A percentile compares a stretch with the other conserved stretches of the same genome.
Conservation (phyloP, 2,329 filamentous ascomycete species). For the Calonectria hongkongensis region DNA sequence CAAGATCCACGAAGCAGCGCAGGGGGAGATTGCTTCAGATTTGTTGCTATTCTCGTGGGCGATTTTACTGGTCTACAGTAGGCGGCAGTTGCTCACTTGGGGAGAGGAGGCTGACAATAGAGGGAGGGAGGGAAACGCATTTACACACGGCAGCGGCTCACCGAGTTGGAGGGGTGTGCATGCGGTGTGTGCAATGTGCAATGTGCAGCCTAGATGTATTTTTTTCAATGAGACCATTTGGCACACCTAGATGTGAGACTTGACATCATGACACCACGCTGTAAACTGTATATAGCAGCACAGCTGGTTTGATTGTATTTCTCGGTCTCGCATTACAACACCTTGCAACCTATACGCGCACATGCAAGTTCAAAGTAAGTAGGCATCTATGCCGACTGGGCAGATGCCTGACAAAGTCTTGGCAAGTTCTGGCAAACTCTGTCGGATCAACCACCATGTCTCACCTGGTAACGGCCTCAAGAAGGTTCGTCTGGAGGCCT, state of each 20-base stretch:
- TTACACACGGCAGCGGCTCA: not conserved
- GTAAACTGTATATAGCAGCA: not conserved
- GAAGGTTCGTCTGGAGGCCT: not conserved
- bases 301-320: not conserved
- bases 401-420: not conserved
- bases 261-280: constrained; percentile 7
- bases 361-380: not conserved
- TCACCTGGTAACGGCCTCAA: not conserved
- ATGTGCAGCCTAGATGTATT: not conserved
- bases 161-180: not conserved
- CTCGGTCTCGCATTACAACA: constrained; percentile 9
- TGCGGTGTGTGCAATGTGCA: no score
- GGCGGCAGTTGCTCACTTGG: not conserved
- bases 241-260: not conserved
- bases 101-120: not conserved
- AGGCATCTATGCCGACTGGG: not conserved
- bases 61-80: not conserved
- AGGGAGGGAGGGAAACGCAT: not conserved
- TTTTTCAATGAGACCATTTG: not conserved
- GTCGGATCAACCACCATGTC: not conserved
- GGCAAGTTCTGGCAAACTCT: not conserved
- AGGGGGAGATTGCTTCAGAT: constrained; percentile 3
- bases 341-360: constrained; percentile 1
- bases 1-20: constrained; percentile 20
- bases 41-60: constrained; percentile 14